These are phyloP conservation scores for Hydrangea macrophylla DNA, from an alignment of 148 eudicot species.

Conservation along the genomic window DNA sequence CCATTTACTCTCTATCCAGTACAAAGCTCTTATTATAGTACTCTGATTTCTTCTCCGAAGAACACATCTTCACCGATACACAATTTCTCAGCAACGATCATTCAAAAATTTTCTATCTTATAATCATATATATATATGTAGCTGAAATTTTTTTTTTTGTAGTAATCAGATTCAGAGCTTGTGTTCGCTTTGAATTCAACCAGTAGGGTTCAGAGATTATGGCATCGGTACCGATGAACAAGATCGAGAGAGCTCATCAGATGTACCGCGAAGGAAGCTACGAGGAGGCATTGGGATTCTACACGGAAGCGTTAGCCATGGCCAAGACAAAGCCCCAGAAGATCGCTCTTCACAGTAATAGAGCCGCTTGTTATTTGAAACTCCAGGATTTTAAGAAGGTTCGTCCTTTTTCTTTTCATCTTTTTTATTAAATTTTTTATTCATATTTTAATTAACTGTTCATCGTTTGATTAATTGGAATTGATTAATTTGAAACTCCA, in stretches of 20 bases:
- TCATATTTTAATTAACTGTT: background rate
- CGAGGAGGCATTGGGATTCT: conserved; percentile 60
- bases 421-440: background rate
- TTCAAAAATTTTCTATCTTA: no score
- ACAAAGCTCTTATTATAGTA: no score
- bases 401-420: background rate
- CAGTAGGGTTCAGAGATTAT: no score
- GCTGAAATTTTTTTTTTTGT: no score
- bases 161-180: no score
- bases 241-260: conserved; percentile 86
- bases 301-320: conserved; percentile 61
- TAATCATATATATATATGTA: no score
- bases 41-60: no score
- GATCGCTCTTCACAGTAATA: conserved; percentile 96
- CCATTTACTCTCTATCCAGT: no score
- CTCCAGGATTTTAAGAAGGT: conserved; percentile 80
- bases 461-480: background rate
- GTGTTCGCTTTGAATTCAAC: no score
- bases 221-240: conserved; percentile 43
- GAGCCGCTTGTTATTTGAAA: conserved; percentile 92
- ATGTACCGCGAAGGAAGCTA: conserved; percentile 76
- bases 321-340: conserved; percentile 73
- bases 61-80: no score
- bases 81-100: no score
- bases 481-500: background rate